phyloP scores from a whole-genome alignment of 768 basidiomycete genomes.

The Pholiota conissans region DNA sequence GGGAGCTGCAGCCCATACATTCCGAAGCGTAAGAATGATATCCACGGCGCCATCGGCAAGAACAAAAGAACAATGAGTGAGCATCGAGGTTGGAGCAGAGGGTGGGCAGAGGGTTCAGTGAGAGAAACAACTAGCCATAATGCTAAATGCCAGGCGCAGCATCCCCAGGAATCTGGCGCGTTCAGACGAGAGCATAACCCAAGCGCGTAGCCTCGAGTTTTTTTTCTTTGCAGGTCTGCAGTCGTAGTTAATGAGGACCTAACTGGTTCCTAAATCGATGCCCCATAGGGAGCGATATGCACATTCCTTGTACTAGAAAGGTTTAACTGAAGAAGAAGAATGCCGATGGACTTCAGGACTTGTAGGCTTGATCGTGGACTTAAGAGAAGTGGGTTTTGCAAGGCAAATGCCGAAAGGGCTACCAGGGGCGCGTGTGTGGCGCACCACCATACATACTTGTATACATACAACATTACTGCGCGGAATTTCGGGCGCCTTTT shows the following conservation, averaged over 20 bases:
- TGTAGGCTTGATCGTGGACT: too few relatives aligned
- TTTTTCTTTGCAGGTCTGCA: too few relatives aligned
- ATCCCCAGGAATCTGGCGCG: slow-evolving; percentile 13
- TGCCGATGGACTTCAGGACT: too few relatives aligned
- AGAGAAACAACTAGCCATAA: background rate
- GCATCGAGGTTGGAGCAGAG: too few relatives aligned
- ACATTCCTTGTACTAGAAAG: background rate
- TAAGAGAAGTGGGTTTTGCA: too few relatives aligned
- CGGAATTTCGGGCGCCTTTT: background rate
- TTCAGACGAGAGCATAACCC: slow-evolving; percentile 3
- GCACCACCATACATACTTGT: too few relatives aligned
- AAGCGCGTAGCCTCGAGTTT: too few relatives aligned
- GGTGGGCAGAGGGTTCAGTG: background rate
- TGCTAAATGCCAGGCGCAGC: background rate
- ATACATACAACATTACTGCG: background rate
- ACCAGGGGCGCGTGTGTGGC: background rate
- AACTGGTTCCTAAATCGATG: background rate
- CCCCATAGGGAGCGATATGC: background rate
- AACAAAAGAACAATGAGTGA: too few relatives aligned
- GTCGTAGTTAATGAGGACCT: background rate
- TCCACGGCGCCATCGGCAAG: background rate
- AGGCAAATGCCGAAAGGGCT: background rate
- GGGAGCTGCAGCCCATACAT: background rate
- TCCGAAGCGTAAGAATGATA: background rate
- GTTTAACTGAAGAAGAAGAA: background rate